phyloP scores from a whole-genome alignment of 2,329 filamentous ascomycete species.

The Fusarium poae region DNA sequence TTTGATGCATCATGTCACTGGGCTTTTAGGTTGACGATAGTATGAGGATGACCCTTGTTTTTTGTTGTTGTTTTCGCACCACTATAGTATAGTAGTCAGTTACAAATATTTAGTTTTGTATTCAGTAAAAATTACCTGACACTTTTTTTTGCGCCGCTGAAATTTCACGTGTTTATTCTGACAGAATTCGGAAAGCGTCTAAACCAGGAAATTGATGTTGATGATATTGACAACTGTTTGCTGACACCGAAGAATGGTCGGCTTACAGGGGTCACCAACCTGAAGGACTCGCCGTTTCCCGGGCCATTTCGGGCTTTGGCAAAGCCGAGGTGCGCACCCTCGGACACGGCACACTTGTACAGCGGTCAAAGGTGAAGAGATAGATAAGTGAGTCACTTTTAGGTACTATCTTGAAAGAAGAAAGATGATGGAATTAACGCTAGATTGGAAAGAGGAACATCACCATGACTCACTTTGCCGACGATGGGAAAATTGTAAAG shows the following conservation, averaged over 20 bases:
- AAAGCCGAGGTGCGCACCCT: constrained; percentile 17
- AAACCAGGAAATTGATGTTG: neutral
- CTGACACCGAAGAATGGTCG: neutral
- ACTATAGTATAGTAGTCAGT: neutral
- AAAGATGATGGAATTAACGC: neutral
- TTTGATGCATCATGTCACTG: neutral
- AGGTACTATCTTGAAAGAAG: neutral
- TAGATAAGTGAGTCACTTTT: constrained; percentile 14
- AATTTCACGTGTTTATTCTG: neutral
- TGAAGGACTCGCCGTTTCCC: neutral
- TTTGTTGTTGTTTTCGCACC: neutral
- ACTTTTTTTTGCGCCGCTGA: neutral
- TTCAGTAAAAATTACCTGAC: neutral
- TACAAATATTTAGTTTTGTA: neutral
- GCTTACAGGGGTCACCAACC: neutral
- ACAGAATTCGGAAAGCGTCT: neutral
- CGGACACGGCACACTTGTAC: neutral
- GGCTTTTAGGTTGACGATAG: neutral
- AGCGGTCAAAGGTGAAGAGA: neutral
- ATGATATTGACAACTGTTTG: too few relatives aligned
- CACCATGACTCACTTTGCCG: constrained; percentile 11
- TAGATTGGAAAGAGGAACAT: neutral
- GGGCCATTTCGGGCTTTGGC: constrained; percentile 8
- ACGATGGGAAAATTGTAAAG: neutral
- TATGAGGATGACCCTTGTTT: neutral